These are phyloP conservation scores for Arthroderma uncinatum DNA, from an alignment of 2,329 filamentous ascomycete genomes.

Conservation along the genomic window DNA sequence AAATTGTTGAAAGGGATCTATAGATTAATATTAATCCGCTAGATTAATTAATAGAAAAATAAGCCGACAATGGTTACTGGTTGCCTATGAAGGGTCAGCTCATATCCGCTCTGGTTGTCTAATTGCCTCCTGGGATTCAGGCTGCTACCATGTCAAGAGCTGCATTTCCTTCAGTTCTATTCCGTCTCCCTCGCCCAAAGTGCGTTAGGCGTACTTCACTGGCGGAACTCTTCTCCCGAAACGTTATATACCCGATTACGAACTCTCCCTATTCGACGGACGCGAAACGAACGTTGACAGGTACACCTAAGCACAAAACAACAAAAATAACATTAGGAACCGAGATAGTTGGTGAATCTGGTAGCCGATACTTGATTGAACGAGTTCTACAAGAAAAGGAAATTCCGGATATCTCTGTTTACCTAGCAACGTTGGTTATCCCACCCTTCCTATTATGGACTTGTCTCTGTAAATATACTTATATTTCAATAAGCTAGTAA, in stretches of 20 bases:
- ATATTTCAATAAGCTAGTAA: neutral
- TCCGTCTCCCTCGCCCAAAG: neutral
- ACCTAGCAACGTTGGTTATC: conserved; percentile 5
- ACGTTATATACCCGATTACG: neutral
- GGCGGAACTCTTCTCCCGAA: neutral
- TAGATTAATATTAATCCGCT: no score
- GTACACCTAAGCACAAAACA: neutral
- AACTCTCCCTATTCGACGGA: neutral
- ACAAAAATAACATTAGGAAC: neutral
- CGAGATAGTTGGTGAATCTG: neutral
- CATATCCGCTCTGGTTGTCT: no score
- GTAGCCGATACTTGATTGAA: conserved; percentile 15
- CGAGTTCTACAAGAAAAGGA: conserved; percentile 20
- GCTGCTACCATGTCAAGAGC: neutral
- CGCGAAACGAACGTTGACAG: neutral
- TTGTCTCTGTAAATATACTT: neutral
- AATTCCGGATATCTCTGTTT: neutral
- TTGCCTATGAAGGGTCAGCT: no score
- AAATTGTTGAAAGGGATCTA: no score
- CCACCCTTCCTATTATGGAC: no score
- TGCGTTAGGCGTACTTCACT: neutral
- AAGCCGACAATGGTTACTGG: no score
- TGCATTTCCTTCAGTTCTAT: neutral
- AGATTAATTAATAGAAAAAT: no score
- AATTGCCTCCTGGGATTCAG: no score